A percentile compares a stretch with the other conserved stretches of the same genome.
Evolutionary conservation across 768 basidiomycete species (phyloP).

Genomic region (Lactifluus piperatus): DNA sequence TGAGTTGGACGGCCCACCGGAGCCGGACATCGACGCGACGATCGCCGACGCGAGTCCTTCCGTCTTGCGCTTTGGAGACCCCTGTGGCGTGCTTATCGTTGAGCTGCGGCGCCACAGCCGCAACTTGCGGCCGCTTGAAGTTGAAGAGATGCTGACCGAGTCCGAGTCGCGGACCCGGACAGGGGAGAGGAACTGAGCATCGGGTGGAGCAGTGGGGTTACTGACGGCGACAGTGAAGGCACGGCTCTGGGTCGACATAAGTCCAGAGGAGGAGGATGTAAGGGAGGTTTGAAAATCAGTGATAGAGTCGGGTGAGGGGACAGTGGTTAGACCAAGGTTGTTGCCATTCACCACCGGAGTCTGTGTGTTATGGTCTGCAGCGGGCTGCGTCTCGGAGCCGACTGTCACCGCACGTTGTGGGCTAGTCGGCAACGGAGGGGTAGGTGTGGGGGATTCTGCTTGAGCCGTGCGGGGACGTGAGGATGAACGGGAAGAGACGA

Average conservation of each 20-base stretch:
- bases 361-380: conserved; percentile 5
- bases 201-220: background rate
- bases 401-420: background rate
- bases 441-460: background rate
- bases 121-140: conserved; percentile 17
- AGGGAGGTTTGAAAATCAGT: conserved; percentile 1
- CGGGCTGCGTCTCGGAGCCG: background rate
- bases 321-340: conserved; percentile 16
- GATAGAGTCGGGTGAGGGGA: conserved; percentile 40
- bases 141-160: conserved; percentile 18
- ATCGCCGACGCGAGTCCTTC: conserved; percentile 59
- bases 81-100: background rate
- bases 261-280: background rate
- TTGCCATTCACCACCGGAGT: background rate
- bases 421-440: background rate
- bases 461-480: conserved; percentile 1
- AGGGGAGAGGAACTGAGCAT: conserved; percentile 11
- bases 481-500: conserved; percentile 14
- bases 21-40: conserved; percentile 58
- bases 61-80: conserved; percentile 31
- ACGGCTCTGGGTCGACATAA: background rate
- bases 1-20: conserved; percentile 26
- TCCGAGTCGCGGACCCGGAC: conserved; percentile 18
- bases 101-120: conserved; percentile 15
- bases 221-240: background rate